Evolutionary conservation across 2,329 filamentous ascomycete genomes (phyloP).

Genomic region (Trichoderma arundinaceum): DNA sequence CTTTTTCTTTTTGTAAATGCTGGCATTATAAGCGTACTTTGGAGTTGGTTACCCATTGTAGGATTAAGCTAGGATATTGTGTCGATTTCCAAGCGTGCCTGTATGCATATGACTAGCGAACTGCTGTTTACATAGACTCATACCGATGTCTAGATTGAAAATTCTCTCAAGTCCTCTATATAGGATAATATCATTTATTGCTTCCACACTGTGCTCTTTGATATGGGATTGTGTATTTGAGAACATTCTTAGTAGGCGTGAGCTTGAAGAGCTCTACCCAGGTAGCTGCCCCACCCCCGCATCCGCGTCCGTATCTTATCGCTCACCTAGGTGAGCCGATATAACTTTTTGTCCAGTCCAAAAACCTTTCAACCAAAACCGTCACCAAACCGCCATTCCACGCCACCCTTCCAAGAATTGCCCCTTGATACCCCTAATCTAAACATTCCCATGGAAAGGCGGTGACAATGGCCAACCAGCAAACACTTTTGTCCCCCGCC

Average conservation of each 20-base stretch:
- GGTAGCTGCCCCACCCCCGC: slow-evolving; percentile 33
- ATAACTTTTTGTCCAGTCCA: slow-evolving; percentile 35
- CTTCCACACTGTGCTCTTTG: no score
- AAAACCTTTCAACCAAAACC: slow-evolving; percentile 35
- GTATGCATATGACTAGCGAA: not conserved
- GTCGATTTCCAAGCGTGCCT: not conserved
- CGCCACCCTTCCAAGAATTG: not conserved
- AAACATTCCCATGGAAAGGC: slow-evolving; percentile 7
- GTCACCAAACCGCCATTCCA: slow-evolving; percentile 19
- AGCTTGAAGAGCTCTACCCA: slow-evolving; percentile 6
- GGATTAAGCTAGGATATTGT: not conserved
- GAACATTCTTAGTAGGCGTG: no score
- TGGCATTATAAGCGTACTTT: not conserved
- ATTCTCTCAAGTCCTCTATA: not conserved
- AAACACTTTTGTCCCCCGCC: slow-evolving; percentile 85
- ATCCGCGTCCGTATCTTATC: slow-evolving; percentile 44
- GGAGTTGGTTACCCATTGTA: not conserved
- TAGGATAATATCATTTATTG: not conserved
- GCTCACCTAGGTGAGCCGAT: slow-evolving; percentile 41
- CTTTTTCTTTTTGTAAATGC: not conserved
- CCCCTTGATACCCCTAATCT: not conserved
- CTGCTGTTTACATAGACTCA: not conserved
- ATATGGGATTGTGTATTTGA: no score
- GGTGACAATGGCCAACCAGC: slow-evolving; percentile 65
- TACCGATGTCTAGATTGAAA: not conserved